phyloP scores from a whole-genome alignment of 2,329 filamentous ascomycete species.

The Aspergillus calidoustus region DNA sequence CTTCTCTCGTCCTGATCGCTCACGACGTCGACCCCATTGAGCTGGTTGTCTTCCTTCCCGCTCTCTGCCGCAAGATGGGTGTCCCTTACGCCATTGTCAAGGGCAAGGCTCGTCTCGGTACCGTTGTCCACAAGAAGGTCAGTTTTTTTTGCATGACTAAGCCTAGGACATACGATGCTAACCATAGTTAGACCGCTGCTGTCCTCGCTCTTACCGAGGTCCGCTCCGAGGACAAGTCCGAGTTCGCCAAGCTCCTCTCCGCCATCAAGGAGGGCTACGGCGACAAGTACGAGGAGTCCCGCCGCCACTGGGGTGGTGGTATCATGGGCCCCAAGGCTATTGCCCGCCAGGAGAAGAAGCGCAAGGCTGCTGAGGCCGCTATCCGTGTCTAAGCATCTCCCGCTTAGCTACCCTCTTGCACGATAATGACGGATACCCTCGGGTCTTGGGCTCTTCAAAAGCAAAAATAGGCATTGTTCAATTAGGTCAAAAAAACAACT shows the following conservation, averaged over 20 bases:
- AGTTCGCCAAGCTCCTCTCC: conserved; percentile 94
- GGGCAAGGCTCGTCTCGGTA: conserved; percentile 99
- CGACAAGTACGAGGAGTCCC: conserved; percentile 89
- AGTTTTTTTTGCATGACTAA: conserved; percentile 20
- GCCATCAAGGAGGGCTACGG: conserved; percentile 98
- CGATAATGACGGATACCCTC: conserved; percentile 27
- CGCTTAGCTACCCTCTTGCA: conserved; percentile 25
- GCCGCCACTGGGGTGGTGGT: conserved; percentile 97
- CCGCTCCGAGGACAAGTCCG: conserved; percentile 95
- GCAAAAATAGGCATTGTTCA: conserved; percentile 30
- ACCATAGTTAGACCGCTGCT: conserved; percentile 75
- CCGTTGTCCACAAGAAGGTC: conserved; percentile 99
- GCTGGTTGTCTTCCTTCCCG: conserved; percentile 97
- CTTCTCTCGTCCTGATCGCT: conserved; percentile 93
- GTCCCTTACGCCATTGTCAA: conserved; percentile 99
- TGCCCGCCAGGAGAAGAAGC: conserved; percentile 78
- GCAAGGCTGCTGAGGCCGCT: conserved; percentile 89
- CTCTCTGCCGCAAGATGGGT: conserved; percentile 99
- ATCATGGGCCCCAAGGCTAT: conserved; percentile 98
- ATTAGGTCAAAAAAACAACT: conserved; percentile 17
- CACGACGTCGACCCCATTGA: conserved; percentile 99
- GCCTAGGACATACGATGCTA: conserved; percentile 30
- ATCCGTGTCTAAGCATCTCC: conserved; percentile 86
- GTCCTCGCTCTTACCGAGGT: conserved; percentile 96
- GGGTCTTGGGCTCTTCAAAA: conserved; percentile 13